These are phyloP conservation scores for Aspergillus intermedius DNA, from an alignment of 2,329 filamentous ascomycete genomes.

Conservation along the genomic window DNA sequence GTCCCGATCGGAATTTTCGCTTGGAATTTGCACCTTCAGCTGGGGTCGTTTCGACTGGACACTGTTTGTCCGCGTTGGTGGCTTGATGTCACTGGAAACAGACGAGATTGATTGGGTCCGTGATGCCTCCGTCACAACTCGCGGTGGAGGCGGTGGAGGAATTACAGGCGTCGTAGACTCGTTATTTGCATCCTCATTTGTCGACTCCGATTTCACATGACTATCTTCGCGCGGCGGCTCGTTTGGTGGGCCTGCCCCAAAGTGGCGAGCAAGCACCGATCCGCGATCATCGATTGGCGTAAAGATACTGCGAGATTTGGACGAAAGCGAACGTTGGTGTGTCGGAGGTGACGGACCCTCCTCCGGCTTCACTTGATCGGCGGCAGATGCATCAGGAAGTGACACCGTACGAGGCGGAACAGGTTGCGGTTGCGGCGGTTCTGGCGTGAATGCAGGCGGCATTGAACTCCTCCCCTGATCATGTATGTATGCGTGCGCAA, in stretches of 20 bases:
- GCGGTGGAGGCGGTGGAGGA: constrained; percentile 48
- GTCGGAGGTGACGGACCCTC: constrained; percentile 39
- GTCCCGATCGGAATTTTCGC: constrained; percentile 71
- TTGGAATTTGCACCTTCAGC: constrained; percentile 90
- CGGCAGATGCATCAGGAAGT: constrained; percentile 50
- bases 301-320: constrained; percentile 86
- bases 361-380: constrained; percentile 47
- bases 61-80: constrained; percentile 73
- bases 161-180: constrained; percentile 54
- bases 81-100: constrained; percentile 58
- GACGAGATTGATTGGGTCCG: constrained; percentile 53
- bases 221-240: constrained; percentile 41
- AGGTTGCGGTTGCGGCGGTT: constrained; percentile 53
- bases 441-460: constrained; percentile 61
- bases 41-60: constrained; percentile 68
- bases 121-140: constrained; percentile 41
- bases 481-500: constrained; percentile 66
- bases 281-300: constrained; percentile 92
- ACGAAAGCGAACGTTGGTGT: constrained; percentile 56
- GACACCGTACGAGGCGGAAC: constrained; percentile 51
- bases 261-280: constrained; percentile 80
- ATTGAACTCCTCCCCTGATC: constrained; percentile 69
- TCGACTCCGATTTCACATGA: constrained; percentile 27
- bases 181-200: constrained; percentile 43
- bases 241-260: constrained; percentile 57